Percentiles rank a stretch among this genome's conserved stretches.
Conservation (phyloP, 208 protist species). For the Angomonas deanei region DNA sequence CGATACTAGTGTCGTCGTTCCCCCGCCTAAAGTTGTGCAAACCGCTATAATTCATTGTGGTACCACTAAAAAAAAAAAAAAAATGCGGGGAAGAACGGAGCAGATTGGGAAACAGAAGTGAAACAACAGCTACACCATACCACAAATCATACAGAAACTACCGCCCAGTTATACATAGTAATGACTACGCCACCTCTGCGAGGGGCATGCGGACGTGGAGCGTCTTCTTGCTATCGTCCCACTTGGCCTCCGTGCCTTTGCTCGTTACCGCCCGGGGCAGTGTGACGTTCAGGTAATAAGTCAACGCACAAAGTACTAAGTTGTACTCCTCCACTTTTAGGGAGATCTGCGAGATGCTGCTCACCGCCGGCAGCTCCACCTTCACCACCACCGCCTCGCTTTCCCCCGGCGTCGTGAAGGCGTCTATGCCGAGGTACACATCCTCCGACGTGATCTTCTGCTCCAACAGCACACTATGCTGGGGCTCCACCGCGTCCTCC, state of each 20-base stretch:
- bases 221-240: constrained; percentile 50
- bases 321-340: constrained; percentile 64
- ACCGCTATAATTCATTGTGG: background rate
- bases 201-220: background rate
- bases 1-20: background rate
- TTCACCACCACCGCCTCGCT: constrained; percentile 74
- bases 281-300: constrained; percentile 59
- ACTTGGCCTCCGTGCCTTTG: constrained; percentile 53
- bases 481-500: constrained; percentile 30
- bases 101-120: background rate
- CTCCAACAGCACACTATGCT: constrained; percentile 71
- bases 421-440: constrained; percentile 79
- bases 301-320: constrained; percentile 42
- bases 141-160: too few species aligned
- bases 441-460: constrained; percentile 79
- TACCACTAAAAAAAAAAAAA: background rate
- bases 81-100: background rate
- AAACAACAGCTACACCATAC: background rate
- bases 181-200: background rate
- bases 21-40: background rate
- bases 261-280: constrained; percentile 56
- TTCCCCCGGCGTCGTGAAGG: constrained; percentile 38
- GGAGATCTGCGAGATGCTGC: constrained; percentile 27
- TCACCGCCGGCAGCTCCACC: constrained; percentile 60
- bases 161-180: background rate